Evolutionary conservation across 768 basidiomycete genomes (phyloP).

Genomic region (Calocera cornea): DNA sequence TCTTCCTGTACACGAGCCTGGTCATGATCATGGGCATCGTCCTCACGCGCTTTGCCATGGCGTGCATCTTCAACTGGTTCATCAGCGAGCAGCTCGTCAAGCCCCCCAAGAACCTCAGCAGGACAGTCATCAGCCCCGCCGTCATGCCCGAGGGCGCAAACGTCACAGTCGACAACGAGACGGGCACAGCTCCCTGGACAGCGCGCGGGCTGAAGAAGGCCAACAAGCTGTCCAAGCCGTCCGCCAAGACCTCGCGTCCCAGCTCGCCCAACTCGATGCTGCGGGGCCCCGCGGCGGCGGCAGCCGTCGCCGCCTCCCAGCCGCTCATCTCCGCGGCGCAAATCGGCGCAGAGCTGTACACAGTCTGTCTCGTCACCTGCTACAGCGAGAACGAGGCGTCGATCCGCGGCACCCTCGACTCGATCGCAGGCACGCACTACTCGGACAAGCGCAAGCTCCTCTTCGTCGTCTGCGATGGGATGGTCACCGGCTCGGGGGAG

Average conservation of each 20-base stretch:
- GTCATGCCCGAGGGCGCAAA: constrained; percentile 97
- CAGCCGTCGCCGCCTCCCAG: constrained; percentile 14
- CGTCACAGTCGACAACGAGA: constrained; percentile 75
- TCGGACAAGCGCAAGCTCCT: constrained; percentile 84
- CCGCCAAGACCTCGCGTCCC: constrained; percentile 37
- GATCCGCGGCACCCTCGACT: constrained; percentile 79
- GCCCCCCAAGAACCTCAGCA: constrained; percentile 61
- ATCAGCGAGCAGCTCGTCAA: constrained; percentile 69
- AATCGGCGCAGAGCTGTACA: constrained; percentile 90
- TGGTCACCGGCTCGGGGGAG: constrained; percentile 97
- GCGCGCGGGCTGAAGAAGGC: constrained; percentile 32
- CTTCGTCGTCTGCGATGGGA: constrained; percentile 92
- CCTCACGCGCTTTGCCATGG: constrained; percentile 87
- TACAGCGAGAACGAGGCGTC: constrained; percentile 96
- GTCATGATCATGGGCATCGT: constrained; percentile 86
- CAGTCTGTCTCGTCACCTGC: constrained; percentile 90
- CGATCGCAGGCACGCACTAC: constrained; percentile 80
- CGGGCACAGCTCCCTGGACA: constrained; percentile 93
- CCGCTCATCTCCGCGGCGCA: constrained; percentile 73
- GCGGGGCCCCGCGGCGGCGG: constrained; percentile 38
- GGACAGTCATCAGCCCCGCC: constrained; percentile 81
- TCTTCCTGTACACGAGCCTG: constrained; percentile 82
- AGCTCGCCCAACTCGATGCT: constrained; percentile 31
- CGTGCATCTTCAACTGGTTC: constrained; percentile 94
- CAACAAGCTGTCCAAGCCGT: constrained; percentile 15